Evolutionary conservation across 1,284 basidiomycete genomes (phyloP), one percentile per base, ranked within the genome.

Genomic region (Sutorius eximius): DNA sequence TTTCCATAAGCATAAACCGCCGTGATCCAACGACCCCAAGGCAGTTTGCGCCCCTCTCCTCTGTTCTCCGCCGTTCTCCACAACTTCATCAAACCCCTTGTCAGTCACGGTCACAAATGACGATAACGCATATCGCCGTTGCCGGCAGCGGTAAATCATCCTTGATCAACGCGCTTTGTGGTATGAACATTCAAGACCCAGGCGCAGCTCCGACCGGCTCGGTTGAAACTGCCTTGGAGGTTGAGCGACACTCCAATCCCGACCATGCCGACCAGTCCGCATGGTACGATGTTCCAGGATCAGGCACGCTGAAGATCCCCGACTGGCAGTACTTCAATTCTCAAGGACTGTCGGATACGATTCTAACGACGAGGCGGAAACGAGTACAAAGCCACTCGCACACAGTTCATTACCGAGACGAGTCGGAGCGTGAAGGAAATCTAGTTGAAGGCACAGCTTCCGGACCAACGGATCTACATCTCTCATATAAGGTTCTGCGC

Each of bases 271-370:
- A 61, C 45, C 64, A 58, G 22, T 63, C 69, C 41, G 61, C 64
- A 7, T 74, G 73, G 73, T 74, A 68, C 49, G 73, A 75, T 45
- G 55, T 74, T 24, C 73, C 73, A 0, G 73, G 73, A 11, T 68
- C 72, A 15, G 71, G 67, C 12, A 75, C 73, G 2, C 57, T 71
- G 13, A 65, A 62, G 34, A 52, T 68, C 43, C 63, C 64, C 18
- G 67, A 70, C 49, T 73, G 72, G 72, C 64, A 69, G 33, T 75
- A 74, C 51, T 75, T 75, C 57, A 73, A 72, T 32, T 52, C 66
- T 11, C 71, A 75, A 49, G 71, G 72, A 8, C 64, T 74, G 61
- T 60, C 56, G 62, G 59, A 30, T 63, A 72, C n/a, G 62, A 67
- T 36, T 68, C 59, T 3, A 65, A 70, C 13, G 52, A 52, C 12